Evolutionary conservation across 2,329 filamentous ascomycete genomes (phyloP), one percentile per base, ranked within the genome.

Genomic region (Microcyclospora pomicola): DNA sequence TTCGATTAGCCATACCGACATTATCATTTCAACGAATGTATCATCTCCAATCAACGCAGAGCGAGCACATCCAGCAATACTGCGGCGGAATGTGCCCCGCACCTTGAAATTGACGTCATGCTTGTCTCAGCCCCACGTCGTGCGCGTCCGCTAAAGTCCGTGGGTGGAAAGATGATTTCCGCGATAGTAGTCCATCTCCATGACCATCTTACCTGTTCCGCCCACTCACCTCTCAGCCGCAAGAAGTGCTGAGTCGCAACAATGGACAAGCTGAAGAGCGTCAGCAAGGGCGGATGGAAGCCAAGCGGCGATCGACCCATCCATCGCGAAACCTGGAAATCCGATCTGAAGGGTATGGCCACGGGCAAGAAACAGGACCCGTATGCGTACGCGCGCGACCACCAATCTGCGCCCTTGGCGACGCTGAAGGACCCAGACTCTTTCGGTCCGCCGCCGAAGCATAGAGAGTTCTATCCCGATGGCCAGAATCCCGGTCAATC

Each of bases 381-480:
- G 12, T 55, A 61, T 31, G 52, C 54, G 39, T 52, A 61, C 29
- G 61, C 72, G 27, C 51, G 57, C 31, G 64, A 70, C 15, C 74
- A 75, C 45, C 62, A 69, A 37, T 69, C 73, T 6, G 67, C 69
- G 12, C 85, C 86, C 1, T 63, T 92, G 32, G 68, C 75, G 7
- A 68, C 74, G 3, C 69, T 94, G 24, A 77, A 75, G 55, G 85
- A 94, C 54, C 86, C 55, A 39, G 46, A 48, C 34, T 72, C 75
- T 12, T 94, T 93, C 55, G 84, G 74, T 2, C 83, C 85, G 15
- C 86, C 86, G 16, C 86, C 86, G 0, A 87, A 75, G 50, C 80
- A 27, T 31, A 59, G 65, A 40, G 64, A 66, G 35, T 69, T 67
- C 46, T 62, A 70, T 53, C 61, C 65, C 9, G 29, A 36, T 16